Evolutionary conservation across 1,139 yeast species (phyloP).

Genomic region (Blastobotrys ciferrii): DNA sequence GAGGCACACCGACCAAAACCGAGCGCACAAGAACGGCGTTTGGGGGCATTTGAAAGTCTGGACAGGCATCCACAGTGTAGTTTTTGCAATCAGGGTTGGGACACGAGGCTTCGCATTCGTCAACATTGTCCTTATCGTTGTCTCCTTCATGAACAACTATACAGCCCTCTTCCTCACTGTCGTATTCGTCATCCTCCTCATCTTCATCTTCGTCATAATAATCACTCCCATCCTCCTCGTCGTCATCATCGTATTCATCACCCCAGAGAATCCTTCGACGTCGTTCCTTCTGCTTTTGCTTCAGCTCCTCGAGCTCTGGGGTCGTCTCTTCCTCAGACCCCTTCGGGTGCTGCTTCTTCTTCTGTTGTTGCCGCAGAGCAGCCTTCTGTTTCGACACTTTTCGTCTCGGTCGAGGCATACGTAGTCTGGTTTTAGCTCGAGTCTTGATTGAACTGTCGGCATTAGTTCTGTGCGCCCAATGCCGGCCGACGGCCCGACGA

Average conservation of each 20-base stretch:
- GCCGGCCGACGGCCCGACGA: too few species aligned
- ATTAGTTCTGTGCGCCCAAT: too few species aligned
- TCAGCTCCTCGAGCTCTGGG: slow-evolving; percentile 15
- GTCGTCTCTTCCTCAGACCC: slow-evolving; percentile 3
- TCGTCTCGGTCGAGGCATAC: slow-evolving; percentile 20
- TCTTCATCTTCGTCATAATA: slow-evolving; percentile 11
- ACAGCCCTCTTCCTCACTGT: slow-evolving; percentile 9
- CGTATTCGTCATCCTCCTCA: slow-evolving; percentile 10
- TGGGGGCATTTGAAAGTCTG: slow-evolving; percentile 19
- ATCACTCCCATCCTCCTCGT: slow-evolving; percentile 13
- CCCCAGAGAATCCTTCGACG: slow-evolving; percentile 20
- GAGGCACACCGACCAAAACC: slow-evolving; percentile 8
- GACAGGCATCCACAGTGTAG: slow-evolving; percentile 17
- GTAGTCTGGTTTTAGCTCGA: background rate
- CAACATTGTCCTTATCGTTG: slow-evolving; percentile 8
- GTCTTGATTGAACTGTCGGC: background rate
- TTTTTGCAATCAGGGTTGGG: slow-evolving; percentile 23
- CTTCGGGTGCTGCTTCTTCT: slow-evolving; percentile 10
- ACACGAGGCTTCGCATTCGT: slow-evolving; percentile 16
- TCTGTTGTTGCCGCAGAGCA: slow-evolving; percentile 13
- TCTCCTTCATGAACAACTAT: slow-evolving; percentile 11
- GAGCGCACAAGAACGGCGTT: slow-evolving; percentile 21
- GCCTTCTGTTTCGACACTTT: slow-evolving; percentile 20
- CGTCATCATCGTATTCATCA: slow-evolving; percentile 16
- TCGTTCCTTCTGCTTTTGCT: slow-evolving; percentile 20